phyloP scores from a whole-genome alignment of 768 basidiomycete species.

The Lentinula sp. region DNA sequence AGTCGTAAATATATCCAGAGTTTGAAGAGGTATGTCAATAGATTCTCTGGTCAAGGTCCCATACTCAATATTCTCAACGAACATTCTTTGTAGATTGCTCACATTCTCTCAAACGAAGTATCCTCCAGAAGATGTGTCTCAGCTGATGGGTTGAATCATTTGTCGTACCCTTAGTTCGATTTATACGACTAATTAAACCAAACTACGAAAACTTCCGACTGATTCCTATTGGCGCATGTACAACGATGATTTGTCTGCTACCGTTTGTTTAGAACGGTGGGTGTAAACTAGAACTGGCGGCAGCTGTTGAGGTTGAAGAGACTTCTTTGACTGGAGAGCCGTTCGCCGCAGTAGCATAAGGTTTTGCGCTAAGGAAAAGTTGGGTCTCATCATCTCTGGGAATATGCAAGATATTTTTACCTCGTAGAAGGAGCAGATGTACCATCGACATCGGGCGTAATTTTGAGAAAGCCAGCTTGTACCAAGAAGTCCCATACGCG shows the following conservation, averaged over 20 bases:
- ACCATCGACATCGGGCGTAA: slow-evolving; percentile 42
- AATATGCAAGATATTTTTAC: background rate
- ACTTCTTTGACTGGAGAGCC: background rate
- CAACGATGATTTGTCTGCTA: too few species aligned
- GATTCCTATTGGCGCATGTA: too few species aligned
- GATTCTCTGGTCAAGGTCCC: background rate
- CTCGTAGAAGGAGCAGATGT: slow-evolving; percentile 18
- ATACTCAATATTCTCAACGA: background rate
- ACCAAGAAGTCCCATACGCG: slow-evolving; percentile 92
- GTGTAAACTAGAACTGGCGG: background rate
- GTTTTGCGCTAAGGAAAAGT: background rate
- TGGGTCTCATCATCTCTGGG: background rate
- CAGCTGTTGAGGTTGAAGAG: background rate
- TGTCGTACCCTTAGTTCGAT: background rate
- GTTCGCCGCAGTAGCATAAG: background rate
- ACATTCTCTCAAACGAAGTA: slow-evolving; percentile 97
- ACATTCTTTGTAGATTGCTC: slow-evolving; percentile 53
- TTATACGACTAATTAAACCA: too few species aligned
- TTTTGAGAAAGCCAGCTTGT: slow-evolving; percentile 75
- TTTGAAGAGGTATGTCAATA: slow-evolving; percentile 70
- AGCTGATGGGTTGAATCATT: slow-evolving; percentile 73
- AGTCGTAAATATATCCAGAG: slow-evolving; percentile 99
- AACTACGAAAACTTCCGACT: background rate
- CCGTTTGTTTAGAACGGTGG: background rate
- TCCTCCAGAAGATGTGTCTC: slow-evolving; percentile 87